Conservation (phyloP, 2,329 filamentous ascomycete species). For the Curvularia lunata region DNA sequence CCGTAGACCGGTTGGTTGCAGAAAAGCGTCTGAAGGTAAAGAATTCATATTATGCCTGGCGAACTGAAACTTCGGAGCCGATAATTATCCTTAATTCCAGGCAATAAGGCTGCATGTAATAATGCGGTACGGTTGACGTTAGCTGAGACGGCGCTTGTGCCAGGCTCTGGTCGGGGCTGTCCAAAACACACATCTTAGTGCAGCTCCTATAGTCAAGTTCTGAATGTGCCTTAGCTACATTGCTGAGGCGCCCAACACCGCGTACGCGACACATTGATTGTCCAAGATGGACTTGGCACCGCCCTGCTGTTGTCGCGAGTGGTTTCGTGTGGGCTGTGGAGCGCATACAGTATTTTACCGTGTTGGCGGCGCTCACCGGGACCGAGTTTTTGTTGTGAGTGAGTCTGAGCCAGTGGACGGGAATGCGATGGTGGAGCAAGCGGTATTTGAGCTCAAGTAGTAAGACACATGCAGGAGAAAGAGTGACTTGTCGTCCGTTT, state of each 20-base stretch:
- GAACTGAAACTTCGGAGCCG: background rate
- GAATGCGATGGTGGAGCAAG: conserved; percentile 6
- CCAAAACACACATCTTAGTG: background rate
- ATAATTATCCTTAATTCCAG: background rate
- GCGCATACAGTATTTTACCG: background rate
- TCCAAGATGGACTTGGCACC: background rate
- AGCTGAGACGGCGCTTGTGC: background rate
- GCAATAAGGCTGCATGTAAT: background rate
- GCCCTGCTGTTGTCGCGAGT: background rate
- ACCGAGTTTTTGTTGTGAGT: background rate
- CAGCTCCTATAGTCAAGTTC: background rate
- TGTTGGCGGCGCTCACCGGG: background rate
- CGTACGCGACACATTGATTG: background rate
- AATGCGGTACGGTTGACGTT: background rate
- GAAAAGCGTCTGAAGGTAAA: background rate
- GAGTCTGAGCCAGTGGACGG: background rate
- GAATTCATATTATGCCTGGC: background rate
- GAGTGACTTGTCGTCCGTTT: background rate
- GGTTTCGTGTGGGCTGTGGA: background rate
- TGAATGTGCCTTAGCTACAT: background rate
- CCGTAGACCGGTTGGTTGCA: background rate
- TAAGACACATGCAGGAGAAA: background rate
- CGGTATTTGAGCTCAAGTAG: background rate
- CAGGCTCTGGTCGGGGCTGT: background rate
- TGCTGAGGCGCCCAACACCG: background rate